Evolutionary conservation across 208 protist species (phyloP), one percentile per base, ranked within the genome.

Genomic region (Phytomonas sp.): DNA sequence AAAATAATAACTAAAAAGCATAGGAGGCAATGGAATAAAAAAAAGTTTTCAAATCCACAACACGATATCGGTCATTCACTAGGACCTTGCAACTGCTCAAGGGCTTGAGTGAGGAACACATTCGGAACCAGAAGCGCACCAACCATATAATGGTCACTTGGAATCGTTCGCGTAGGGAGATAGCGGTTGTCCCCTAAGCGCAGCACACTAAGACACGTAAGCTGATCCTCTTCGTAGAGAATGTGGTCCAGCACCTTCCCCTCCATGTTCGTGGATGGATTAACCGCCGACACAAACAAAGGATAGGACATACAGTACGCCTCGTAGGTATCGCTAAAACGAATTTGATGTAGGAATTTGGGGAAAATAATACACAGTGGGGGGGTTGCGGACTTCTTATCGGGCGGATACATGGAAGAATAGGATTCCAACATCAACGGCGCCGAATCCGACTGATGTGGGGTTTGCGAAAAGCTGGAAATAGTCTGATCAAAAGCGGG

Each of bases 181-280:
- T 88, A 75, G 19, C 72, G 56, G 31, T 37, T 66, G 62, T 81
- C 79, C 3, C 81, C 79, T 6, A 94, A 81, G 11, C 82, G 77
- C 60, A 91, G 56, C 40, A 95, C 91, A 0, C 73, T 69, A 23
- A 76, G 72, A 69, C 87, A 93, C 29, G 73, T 69, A 3, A 94
- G 59, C 29, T 84, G 65, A 23, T 79, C 70, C 62, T 75, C 74
- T 36, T 93, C 84, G 63, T 86, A 82, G 8, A 95, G 61, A 60
- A 95, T 84, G 75, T 95, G 86, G 68, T 95, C 91, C n/a, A 94
- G 73, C 64, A 95, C 91, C 74, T 83, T 88, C 7, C 91, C 90
- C 70, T 94, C 88, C 66, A 75, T 74, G 66, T 86, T 88, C 10
- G 79, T 82, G 7, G 83, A 91, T 12, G 87, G 84, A 73, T 92